These are phyloP conservation scores for Penicillium fimorum DNA, from an alignment of 495 filamentous ascomycete genomes.

Conservation along the genomic window DNA sequence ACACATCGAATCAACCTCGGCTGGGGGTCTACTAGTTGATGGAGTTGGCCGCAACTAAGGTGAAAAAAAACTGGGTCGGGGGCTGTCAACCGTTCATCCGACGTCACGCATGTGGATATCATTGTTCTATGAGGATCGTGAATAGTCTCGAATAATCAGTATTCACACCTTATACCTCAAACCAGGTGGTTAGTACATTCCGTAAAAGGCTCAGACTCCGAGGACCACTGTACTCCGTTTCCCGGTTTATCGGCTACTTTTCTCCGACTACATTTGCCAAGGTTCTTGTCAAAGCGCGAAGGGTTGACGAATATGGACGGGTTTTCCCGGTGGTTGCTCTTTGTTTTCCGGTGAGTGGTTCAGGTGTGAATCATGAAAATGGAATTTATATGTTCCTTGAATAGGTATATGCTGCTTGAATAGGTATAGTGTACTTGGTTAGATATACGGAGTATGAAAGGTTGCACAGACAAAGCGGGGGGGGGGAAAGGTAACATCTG, in stretches of 20 bases:
- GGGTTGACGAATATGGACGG: constrained; percentile 4
- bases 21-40: not conserved
- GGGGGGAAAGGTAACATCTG: not conserved
- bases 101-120: constrained; percentile 25
- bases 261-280: constrained; percentile 13
- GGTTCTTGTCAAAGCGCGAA: constrained; percentile 3
- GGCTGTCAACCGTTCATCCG: constrained; percentile 22
- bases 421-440: not conserved
- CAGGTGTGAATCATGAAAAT: not conserved
- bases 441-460: no score
- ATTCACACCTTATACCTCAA: constrained; percentile 3
- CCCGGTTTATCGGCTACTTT: constrained; percentile 14
- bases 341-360: constrained; percentile 9
- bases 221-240: constrained; percentile 25
- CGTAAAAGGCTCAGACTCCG: not conserved
- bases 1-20: constrained; percentile 18
- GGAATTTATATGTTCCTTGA: not conserved
- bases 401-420: not conserved
- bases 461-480: constrained; percentile 4
- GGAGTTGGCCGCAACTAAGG: constrained; percentile 12
- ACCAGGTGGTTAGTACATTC: not conserved
- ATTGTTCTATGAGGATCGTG: constrained; percentile 1
- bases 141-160: not conserved
- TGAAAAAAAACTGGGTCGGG: constrained; percentile 26
- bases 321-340: constrained; percentile 5